Evolutionary conservation across 2,329 filamentous ascomycete species (phyloP), one percentile per base, ranked within the genome.

Genomic region (Endoconidiophora polonica): DNA sequence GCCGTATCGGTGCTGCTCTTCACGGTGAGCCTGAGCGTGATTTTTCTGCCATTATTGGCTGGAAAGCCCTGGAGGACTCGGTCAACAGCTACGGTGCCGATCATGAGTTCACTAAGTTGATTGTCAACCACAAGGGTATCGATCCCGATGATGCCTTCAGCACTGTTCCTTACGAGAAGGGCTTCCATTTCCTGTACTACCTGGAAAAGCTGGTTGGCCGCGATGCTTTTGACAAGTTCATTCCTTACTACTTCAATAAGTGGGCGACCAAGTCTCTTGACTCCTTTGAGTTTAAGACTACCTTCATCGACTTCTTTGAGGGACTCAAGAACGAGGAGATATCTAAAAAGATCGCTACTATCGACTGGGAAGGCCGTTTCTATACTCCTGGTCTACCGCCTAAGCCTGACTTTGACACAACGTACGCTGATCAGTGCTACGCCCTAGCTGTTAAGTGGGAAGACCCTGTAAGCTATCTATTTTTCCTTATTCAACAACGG

Each of bases 141-240:
- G 90, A 96, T 58, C 91, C 91, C 0, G 91, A 96, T 62, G 91
- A 98, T 63, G 85, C 90, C 1, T 98, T 96, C 68, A 93, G 84
- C 57, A 83, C 78, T 23, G 72, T 96, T 33, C 87, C 91, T 0
- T 98, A 98, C 59, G 90, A 96, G 62, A 96, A 98, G 66, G 90
- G 90, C 3, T 96, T 94, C 66, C 84, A 85, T 60, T 93, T 96
- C 64, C 72, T 98, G 43, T 95, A 87, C 64, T 81, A 88, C 59
- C 78, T 98, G 12, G 91, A 98, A 59, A 82, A 81, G 44, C 69
- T 94, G 1, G 74, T 96, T 3, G 85, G 86, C 36, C 82, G 84
- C 54, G 73, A 81, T n/a, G 83, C 83, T 62, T 98, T 91, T 68
- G 86, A 96, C 70, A 83, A 79, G 58, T 98, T 96, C 65, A 95